Percentiles rank a stretch among this genome's conserved stretches.
phyloP scores from a whole-genome alignment of 2,329 filamentous ascomycete genomes.

The Alternaria gaisen region DNA sequence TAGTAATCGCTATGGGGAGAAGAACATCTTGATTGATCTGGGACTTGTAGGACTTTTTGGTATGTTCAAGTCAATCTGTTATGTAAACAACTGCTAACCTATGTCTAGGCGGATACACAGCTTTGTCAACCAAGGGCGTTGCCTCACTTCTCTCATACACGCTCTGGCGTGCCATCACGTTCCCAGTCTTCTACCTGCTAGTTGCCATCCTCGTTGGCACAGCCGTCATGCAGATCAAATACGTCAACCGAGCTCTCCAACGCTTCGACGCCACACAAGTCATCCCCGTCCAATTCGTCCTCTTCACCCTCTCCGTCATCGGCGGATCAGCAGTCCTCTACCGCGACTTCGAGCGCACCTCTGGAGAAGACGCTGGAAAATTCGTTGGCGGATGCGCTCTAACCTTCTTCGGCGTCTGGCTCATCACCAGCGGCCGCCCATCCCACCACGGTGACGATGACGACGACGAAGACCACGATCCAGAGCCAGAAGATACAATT shows the following conservation, averaged over 20 bases:
- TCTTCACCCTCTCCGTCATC: slow-evolving; percentile 96
- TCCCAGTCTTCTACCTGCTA: slow-evolving; percentile 90
- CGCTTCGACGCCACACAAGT: slow-evolving; percentile 97
- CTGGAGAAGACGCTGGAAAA: slow-evolving; percentile 75
- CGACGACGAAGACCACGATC: slow-evolving; percentile 60
- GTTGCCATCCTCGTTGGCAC: slow-evolving; percentile 80
- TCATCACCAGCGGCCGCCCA: slow-evolving; percentile 85
- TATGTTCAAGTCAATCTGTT: slow-evolving; percentile 49
- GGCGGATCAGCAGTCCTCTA: slow-evolving; percentile 92
- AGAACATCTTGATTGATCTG: slow-evolving; percentile 88
- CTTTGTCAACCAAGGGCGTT: slow-evolving; percentile 93
- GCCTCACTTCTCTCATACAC: slow-evolving; percentile 94
- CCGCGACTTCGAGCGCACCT: slow-evolving; percentile 89
- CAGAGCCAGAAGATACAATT: slow-evolving; percentile 55
- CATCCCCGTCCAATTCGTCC: slow-evolving; percentile 96
- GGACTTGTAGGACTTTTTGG: slow-evolving; percentile 94
- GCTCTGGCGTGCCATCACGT: slow-evolving; percentile 86
- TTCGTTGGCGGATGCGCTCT: slow-evolving; percentile 90
- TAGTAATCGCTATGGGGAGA: slow-evolving; percentile 83
- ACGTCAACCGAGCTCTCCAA: slow-evolving; percentile 89
- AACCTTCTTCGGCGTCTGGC: slow-evolving; percentile 96
- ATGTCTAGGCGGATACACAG: slow-evolving; percentile 84
- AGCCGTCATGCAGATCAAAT: slow-evolving; percentile 95
- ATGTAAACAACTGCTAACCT: slow-evolving; percentile 21
- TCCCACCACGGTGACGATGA: slow-evolving; percentile 59